Evolutionary conservation across 108 stramenopile genomes (phyloP), one percentile per base, ranked within the genome.

Genomic region (Nitzschia sp.): DNA sequence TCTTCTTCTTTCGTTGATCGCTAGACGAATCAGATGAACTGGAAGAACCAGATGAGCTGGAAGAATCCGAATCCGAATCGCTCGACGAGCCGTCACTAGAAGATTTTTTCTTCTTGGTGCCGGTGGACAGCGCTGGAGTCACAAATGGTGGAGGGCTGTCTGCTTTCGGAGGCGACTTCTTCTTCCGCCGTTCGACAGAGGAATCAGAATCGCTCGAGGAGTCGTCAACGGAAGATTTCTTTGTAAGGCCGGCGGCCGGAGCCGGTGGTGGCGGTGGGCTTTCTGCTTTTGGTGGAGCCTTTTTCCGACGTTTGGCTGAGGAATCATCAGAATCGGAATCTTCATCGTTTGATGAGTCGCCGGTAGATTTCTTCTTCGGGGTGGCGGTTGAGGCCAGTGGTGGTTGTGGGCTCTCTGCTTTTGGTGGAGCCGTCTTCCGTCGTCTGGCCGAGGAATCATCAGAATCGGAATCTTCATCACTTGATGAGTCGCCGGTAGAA

Each of bases 321-420:
- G n/a, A n/a, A 54, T 17, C 53, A 22, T 55, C 54, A 55, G 16
- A 16, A 29, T 17, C 17, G 58, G 58, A 59, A 1, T 22, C 23
- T 1, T 30, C 53, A 54, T 54, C 53, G 19, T 19, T n/a, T 44
- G 58, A 59, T 33, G 58, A 59, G 1, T 59, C 58, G 32, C 35
- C 25, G 21, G 38, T 41, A 41, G 38, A 41, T 6, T 13, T 41
- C 38, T 41, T 41, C 38, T 41, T 41, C 38, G 38, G 6, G 38
- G 38, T 41, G 19, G 6, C 21, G 50, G 6, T 52, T 22, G n/a
- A 15, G 15, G 41, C 41, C 13, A 15, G 9, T 44, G 41, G 41
- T 54, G 11, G n/a, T 54, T 9, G n/a, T 9, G 53, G n/a, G 9
- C 53, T 54, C n/a, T 25, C 19, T 25, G 11, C 23, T 54, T 25